Evolutionary conservation across 352 stramenopile genomes (phyloP).

Genomic region (Phytopythium aichiense): DNA sequence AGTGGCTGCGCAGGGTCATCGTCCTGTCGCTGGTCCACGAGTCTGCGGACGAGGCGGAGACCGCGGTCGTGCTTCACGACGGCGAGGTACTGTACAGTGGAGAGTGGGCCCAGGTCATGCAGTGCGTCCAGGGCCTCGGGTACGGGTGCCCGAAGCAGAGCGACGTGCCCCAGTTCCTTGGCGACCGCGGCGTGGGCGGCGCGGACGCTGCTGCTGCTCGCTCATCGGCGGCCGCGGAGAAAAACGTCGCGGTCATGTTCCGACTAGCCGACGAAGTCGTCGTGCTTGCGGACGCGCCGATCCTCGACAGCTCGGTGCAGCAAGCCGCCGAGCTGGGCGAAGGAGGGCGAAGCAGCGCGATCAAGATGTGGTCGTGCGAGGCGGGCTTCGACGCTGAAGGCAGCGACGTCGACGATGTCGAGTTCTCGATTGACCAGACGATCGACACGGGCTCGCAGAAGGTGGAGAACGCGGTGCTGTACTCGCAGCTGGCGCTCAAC

Average conservation of each 20-base stretch:
- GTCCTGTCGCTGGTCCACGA: constrained; percentile 33
- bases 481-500: neutral
- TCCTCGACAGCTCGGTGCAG: constrained; percentile 11
- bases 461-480: neutral
- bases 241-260: constrained; percentile 21
- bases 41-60: constrained; percentile 21
- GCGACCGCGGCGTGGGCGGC: constrained; percentile 15
- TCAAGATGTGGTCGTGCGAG: neutral
- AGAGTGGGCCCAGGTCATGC: constrained; percentile 23
- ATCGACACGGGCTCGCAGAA: neutral
- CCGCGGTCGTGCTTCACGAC: constrained; percentile 29
- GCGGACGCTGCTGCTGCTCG: constrained; percentile 15
- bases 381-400: neutral
- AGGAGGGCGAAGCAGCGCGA: constrained; percentile 15
- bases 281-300: constrained; percentile 22
- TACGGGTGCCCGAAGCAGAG: constrained; percentile 23
- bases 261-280: constrained; percentile 32
- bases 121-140: constrained; percentile 27
- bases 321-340: constrained; percentile 8
- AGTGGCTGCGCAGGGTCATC: constrained; percentile 35
- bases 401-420: constrained; percentile 1
- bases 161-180: constrained; percentile 26
- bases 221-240: constrained; percentile 3
- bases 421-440: neutral
- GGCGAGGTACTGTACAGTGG: constrained; percentile 31